Conservation (phyloP, 192 early-diverging fungal species). For the Coemansia umbellata region DNA sequence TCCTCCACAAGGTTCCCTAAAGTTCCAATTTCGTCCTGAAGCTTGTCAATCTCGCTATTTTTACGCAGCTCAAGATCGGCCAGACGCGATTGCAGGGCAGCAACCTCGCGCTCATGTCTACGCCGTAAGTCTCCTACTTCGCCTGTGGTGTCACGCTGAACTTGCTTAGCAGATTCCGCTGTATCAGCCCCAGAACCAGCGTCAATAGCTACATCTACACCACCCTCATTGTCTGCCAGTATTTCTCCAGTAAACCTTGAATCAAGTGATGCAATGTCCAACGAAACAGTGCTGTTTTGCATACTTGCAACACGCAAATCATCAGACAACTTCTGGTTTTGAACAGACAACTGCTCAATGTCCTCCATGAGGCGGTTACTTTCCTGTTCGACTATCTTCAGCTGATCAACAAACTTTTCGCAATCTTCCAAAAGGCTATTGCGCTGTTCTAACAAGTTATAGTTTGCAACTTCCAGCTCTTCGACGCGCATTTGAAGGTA, state of each 20-base stretch:
- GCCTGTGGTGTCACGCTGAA: neutral
- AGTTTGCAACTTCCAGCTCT: constrained; percentile 57
- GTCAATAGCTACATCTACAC: constrained; percentile 7
- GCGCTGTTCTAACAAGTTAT: constrained; percentile 57
- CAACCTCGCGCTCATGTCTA: constrained; percentile 53
- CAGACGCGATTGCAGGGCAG: constrained; percentile 49
- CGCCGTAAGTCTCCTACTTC: constrained; percentile 43
- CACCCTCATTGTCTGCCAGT: neutral
- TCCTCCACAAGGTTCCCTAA: constrained; percentile 69
- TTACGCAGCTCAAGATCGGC: constrained; percentile 58
- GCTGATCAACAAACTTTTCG: constrained; percentile 24
- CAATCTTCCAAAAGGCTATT: constrained; percentile 18
- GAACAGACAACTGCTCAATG: constrained; percentile 64
- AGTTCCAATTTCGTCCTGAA: constrained; percentile 64
- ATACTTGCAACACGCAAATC: constrained; percentile 45
- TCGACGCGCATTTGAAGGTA: constrained; percentile 52
- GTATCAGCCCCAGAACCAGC: neutral
- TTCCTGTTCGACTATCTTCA: constrained; percentile 65
- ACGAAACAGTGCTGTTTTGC: constrained; percentile 48
- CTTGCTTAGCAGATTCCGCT: neutral
- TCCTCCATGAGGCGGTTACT: constrained; percentile 74
- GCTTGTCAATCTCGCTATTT: constrained; percentile 54
- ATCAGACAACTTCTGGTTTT: constrained; percentile 49
- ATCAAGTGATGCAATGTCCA: constrained; percentile 41
- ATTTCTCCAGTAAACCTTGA: constrained; percentile 1